Base-by-base conservation (phyloP, 805 yeast genomes). In the Zygosaccharomyces rouxii region DNA sequence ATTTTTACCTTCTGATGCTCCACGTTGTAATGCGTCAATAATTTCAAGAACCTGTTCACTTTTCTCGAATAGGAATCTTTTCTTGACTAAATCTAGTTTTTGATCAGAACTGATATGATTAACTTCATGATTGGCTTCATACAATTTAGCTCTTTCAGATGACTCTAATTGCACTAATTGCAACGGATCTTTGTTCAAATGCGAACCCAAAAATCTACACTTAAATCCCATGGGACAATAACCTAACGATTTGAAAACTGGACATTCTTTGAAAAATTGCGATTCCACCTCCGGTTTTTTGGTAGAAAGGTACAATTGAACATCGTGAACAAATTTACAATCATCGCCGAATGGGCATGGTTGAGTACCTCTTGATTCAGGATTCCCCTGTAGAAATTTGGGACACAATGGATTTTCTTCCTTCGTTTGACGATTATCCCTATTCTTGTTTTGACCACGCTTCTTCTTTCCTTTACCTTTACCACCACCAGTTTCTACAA, bases 191-290 rank as follows among this genome's bases (percentile, higher is more conserved):
- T 60, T 62, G 55, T 76, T 64, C 60, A 71, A 77, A 69, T 94
- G 98, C 13, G 87, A 78, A 3, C 77, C 71, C 49, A 94, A 75
- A 88, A 96, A 94, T 59, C 97, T 79, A 70, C 99, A 94, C 66
- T 88, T 92, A 58, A 87, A 69, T 0, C 99, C 99, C 52, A 85
- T 78, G 3, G 96, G 96, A 73, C 99, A 94, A 60, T 80, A 83
- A 0, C 99, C 99, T 30, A 88, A 72, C 1, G 86, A 84, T 29
- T 71, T 72, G 62, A 71, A 89, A 3, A 88, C 96, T 0, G 99
- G 98, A 68, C 99, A 94, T 4, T 33, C 39, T 5, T 46, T 46
- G 46, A 59, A 66, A 18, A 40, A 48, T 2, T 49, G 60, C 0
- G 95, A 95, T 7, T 75, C 78, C 19, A 88, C 70, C 63, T 94